A percentile compares a stretch with the other conserved stretches of the same genome.
Evolutionary conservation across 768 basidiomycete species (phyloP).

Genomic region (Amanita phalloides): DNA sequence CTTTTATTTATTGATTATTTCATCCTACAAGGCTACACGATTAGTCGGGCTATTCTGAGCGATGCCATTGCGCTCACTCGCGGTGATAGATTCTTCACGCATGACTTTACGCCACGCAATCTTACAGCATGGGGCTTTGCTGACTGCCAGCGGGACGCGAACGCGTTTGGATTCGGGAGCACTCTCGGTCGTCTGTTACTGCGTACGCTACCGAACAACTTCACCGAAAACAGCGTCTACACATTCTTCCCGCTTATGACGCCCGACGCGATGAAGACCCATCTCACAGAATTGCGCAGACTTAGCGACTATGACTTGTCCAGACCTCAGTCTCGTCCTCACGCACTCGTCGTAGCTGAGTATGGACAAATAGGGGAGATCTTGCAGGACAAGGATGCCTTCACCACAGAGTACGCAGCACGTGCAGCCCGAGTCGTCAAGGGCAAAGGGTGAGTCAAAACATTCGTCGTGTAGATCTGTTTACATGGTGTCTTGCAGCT

Average conservation of each 20-base stretch:
- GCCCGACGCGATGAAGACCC: slow-evolving; percentile 51
- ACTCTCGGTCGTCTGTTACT: slow-evolving; percentile 66
- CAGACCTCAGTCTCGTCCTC: slow-evolving; percentile 28
- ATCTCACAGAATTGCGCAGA: slow-evolving; percentile 46
- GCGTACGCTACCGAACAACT: slow-evolving; percentile 64
- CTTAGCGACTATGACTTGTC: slow-evolving; percentile 42
- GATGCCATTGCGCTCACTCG: slow-evolving; percentile 83
- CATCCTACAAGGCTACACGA: slow-evolving; percentile 50
- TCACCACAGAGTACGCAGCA: slow-evolving; percentile 36
- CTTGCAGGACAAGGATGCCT: slow-evolving; percentile 32
- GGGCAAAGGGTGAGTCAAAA: slow-evolving; percentile 44
- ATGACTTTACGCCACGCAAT: slow-evolving; percentile 75
- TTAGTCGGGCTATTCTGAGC: slow-evolving; percentile 75
- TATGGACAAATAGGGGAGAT: slow-evolving; percentile 45
- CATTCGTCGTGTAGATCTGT: not conserved
- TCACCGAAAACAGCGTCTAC: slow-evolving; percentile 57
- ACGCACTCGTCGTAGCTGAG: slow-evolving; percentile 24
- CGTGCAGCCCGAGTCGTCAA: slow-evolving; percentile 43
- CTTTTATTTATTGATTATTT: not conserved
- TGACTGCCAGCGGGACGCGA: slow-evolving; percentile 68
- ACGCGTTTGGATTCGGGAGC: slow-evolving; percentile 67
- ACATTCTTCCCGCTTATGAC: slow-evolving; percentile 89
- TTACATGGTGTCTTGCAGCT: slow-evolving; percentile 28
- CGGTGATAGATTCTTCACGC: slow-evolving; percentile 74
- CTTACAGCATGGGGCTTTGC: slow-evolving; percentile 78